These are phyloP conservation scores for Daldinia sp. DNA, from an alignment of 2,329 filamentous ascomycete genomes.

Conservation along the genomic window DNA sequence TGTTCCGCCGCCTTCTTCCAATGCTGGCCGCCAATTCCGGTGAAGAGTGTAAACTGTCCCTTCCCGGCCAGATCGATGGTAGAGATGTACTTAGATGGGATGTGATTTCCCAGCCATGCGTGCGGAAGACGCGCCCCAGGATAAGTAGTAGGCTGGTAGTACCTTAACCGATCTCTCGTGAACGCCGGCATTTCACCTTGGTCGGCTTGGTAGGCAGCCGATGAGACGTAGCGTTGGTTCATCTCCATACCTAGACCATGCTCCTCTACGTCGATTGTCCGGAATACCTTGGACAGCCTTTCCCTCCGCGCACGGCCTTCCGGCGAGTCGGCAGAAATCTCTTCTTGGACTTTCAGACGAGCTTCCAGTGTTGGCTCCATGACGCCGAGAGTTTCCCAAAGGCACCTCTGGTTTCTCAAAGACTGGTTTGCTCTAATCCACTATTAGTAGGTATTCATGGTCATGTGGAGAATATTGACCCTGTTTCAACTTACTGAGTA, in stretches of 20 bases:
- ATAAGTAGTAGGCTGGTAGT: constrained; percentile 2
- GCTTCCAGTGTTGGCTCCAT: neutral
- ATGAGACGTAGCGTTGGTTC: constrained; percentile 4
- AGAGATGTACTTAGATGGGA: constrained; percentile 4
- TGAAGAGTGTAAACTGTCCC: constrained; percentile 1
- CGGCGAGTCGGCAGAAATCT: neutral
- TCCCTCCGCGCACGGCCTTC: neutral
- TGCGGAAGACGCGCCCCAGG: constrained; percentile 2
- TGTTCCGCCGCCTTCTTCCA: constrained; percentile 1
- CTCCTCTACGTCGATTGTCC: neutral
- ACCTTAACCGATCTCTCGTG: neutral
- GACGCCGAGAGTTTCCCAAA: neutral
- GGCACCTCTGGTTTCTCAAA: neutral
- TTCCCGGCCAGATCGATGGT: constrained; percentile 3
- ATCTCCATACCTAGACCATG: constrained; percentile 1
- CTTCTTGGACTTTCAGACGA: neutral
- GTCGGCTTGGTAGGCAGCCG: constrained; percentile 1
- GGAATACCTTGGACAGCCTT: neutral
- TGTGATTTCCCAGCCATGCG: neutral
- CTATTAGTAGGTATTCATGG: neutral
- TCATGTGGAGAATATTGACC: neutral
- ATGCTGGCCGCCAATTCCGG: neutral
- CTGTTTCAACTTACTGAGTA: neutral
- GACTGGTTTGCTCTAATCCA: neutral
- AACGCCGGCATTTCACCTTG: neutral